These are phyloP conservation scores for Venturia nashicola DNA, from an alignment of 2,329 filamentous ascomycete genomes.

Conservation along the genomic window DNA sequence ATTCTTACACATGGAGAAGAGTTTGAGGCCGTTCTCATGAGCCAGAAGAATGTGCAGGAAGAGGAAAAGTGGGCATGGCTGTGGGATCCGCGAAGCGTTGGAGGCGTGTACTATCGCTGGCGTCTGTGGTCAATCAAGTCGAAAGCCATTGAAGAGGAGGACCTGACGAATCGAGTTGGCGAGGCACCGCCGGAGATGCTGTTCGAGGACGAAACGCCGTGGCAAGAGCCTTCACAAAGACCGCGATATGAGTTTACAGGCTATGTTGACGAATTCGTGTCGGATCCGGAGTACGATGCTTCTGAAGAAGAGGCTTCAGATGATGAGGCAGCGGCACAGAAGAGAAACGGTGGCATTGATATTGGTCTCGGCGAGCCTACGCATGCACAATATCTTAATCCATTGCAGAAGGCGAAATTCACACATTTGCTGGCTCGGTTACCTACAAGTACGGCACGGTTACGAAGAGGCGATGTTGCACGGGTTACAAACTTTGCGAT, in stretches of 20 bases:
- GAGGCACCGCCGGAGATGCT: constrained; percentile 30
- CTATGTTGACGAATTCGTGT: constrained; percentile 64
- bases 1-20: constrained; percentile 70
- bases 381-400: constrained; percentile 61
- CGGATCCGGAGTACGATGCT: constrained; percentile 75
- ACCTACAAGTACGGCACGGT: constrained; percentile 59
- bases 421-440: constrained; percentile 73
- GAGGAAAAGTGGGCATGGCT: constrained; percentile 92
- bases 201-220: constrained; percentile 66
- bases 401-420: constrained; percentile 72
- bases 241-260: constrained; percentile 76
- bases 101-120: constrained; percentile 87
- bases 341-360: constrained; percentile 25
- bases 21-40: constrained; percentile 89
- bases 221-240: constrained; percentile 61
- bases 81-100: constrained; percentile 70
- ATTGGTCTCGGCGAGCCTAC: constrained; percentile 19
- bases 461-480: constrained; percentile 77
- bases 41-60: constrained; percentile 64
- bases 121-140: constrained; percentile 52
- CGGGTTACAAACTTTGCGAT: constrained; percentile 82
- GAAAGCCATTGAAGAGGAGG: constrained; percentile 5
- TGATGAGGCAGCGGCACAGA: constrained; percentile 28
- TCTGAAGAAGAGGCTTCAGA: constrained; percentile 71
- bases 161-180: constrained; percentile 7